Percentiles rank a stretch among this genome's conserved stretches.
These are phyloP conservation scores for Chrysosporium keratinophilum DNA, from an alignment of 2,329 filamentous ascomycete genomes.

Conservation along the genomic window DNA sequence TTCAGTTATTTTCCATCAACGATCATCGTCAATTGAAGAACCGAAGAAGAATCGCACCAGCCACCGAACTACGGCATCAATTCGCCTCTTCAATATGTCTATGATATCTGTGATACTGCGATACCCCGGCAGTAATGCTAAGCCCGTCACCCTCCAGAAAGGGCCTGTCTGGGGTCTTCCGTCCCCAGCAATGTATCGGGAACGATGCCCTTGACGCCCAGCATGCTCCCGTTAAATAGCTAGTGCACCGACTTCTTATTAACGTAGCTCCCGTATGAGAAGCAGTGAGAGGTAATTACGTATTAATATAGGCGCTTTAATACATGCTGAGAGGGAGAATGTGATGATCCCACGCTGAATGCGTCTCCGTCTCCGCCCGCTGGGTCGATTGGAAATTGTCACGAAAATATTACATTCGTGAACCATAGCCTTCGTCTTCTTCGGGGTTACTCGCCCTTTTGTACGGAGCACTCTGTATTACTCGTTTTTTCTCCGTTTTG, in stretches of 20 bases:
- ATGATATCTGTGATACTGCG: neutral
- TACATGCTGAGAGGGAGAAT: neutral
- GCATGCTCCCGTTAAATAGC: neutral
- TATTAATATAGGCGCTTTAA: neutral
- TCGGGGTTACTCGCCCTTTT: no score
- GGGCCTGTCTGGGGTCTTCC: neutral
- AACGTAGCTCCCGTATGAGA: neutral
- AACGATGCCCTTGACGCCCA: neutral
- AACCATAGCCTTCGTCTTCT: no score
- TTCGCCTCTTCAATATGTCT: neutral
- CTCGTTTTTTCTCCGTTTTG: neutral
- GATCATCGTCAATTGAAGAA: neutral
- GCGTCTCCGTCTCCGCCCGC: neutral
- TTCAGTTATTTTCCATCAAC: neutral
- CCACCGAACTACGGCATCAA: neutral
- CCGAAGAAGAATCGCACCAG: neutral
- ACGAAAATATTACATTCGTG: neutral
- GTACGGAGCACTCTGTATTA: neutral
- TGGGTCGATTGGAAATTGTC: conserved; percentile 6
- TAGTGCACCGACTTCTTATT: neutral
- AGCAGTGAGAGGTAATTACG: neutral
- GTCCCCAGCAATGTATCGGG: neutral
- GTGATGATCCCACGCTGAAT: neutral
- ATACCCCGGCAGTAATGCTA: neutral
- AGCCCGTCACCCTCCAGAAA: neutral